A percentile compares a stretch with the other conserved stretches of the same genome.
phyloP scores from a whole-genome alignment of 2,329 filamentous ascomycete species.

The Chrysoporthe deuterocubensis region DNA sequence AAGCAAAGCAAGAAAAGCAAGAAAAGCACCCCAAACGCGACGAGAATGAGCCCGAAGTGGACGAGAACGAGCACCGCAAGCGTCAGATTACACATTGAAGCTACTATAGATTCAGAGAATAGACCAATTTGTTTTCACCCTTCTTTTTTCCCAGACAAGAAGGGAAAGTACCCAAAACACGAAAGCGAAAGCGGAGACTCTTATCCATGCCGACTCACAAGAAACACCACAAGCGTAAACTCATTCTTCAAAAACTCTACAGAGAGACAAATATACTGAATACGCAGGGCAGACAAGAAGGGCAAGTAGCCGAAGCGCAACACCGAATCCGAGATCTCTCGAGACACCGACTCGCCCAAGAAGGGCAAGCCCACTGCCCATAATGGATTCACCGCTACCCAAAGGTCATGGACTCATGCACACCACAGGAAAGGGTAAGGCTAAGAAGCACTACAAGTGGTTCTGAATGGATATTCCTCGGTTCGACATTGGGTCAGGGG shows the following conservation, averaged over 20 bases:
- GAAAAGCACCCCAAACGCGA: not conserved
- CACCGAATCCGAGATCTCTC: not conserved
- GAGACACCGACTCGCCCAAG: not conserved
- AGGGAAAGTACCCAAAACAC: not conserved
- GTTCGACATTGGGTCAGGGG: not conserved
- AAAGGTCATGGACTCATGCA: not conserved
- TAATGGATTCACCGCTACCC: not conserved
- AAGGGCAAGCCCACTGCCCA: not conserved
- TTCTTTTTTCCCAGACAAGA: not conserved
- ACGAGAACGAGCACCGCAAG: not conserved
- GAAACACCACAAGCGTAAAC: too few relatives aligned
- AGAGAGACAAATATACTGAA: too few relatives aligned
- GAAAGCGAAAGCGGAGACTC: too few relatives aligned
- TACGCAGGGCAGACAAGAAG: not conserved
- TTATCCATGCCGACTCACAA: too few relatives aligned
- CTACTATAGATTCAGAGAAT: not conserved
- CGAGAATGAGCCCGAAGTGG: not conserved
- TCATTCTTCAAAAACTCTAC: too few relatives aligned
- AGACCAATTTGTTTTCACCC: not conserved
- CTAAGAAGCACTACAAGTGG: not conserved
- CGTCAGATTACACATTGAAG: not conserved
- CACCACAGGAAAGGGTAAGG: constrained; percentile 1
- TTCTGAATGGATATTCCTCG: not conserved
- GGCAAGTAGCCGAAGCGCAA: constrained; percentile 6
- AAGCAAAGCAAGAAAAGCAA: not conserved